phyloP scores from a whole-genome alignment of 371 early-diverging fungal genomes.

The Mortierella sp. region DNA sequence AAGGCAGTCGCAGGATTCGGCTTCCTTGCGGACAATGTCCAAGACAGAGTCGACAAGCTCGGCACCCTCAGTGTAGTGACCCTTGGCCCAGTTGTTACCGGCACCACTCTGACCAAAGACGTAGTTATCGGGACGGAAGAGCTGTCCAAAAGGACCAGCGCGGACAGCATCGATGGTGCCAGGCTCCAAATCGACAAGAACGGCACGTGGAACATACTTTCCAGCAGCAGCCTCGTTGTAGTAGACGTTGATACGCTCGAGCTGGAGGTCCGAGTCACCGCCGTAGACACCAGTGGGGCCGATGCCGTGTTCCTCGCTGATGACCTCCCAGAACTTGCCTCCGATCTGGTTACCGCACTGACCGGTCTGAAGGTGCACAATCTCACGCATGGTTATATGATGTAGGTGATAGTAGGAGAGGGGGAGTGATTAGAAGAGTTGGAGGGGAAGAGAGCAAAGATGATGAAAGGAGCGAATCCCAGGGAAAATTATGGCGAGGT shows the following conservation, averaged over 20 bases:
- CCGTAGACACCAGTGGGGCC: conserved; percentile 76
- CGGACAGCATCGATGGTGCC: conserved; percentile 98
- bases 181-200: conserved; percentile 99
- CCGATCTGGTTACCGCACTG: conserved; percentile 91
- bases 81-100: conserved; percentile 98
- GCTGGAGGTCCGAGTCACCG: conserved; percentile 90
- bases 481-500: not conserved
- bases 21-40: conserved; percentile 93
- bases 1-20: conserved; percentile 89
- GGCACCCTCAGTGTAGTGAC: conserved; percentile 97
- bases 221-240: conserved; percentile 91
- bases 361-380: conserved; percentile 99
- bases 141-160: conserved; percentile 69
- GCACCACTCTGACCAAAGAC: conserved; percentile 92
- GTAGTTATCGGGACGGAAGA: conserved; percentile 90
- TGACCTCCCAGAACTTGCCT: conserved; percentile 64
- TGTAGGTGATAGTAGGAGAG: conserved; percentile 3
- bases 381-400: conserved; percentile 92
- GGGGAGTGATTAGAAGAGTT: not conserved
- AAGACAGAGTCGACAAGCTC: conserved; percentile 92
- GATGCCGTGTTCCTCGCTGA: conserved; percentile 91
- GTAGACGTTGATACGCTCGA: conserved; percentile 99
- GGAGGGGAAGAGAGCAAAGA: conserved; percentile 5
- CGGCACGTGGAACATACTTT: conserved; percentile 96
- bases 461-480: not conserved